Evolutionary conservation across 2,329 filamentous ascomycete genomes (phyloP).

Genomic region (Chrysoporthe deuterocubensis): DNA sequence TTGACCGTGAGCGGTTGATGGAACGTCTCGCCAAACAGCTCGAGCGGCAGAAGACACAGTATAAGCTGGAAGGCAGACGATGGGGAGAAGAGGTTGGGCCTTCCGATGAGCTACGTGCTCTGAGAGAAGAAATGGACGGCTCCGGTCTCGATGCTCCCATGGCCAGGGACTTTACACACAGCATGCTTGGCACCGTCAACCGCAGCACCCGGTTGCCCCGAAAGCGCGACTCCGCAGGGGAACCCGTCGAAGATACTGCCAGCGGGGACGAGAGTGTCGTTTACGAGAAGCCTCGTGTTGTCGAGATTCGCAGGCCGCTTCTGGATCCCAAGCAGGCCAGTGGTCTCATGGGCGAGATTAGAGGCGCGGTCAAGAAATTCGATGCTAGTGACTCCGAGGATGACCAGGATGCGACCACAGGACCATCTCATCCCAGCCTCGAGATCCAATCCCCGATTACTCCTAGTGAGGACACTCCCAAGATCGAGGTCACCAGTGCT

Average conservation of each 20-base stretch:
- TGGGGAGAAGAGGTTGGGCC: slow-evolving; percentile 84
- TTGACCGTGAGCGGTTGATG: slow-evolving; percentile 92
- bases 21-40: slow-evolving; percentile 92
- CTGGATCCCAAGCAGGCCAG: slow-evolving; percentile 67
- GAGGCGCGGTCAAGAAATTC: slow-evolving; percentile 73
- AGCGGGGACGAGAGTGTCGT: slow-evolving; percentile 61
- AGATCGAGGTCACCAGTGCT: slow-evolving; percentile 60
- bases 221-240: slow-evolving; percentile 36
- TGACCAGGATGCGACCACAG: slow-evolving; percentile 71
- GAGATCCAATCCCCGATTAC: slow-evolving; percentile 73
- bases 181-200: slow-evolving; percentile 73
- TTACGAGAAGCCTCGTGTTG: slow-evolving; percentile 78
- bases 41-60: slow-evolving; percentile 95
- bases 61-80: slow-evolving; percentile 90
- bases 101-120: slow-evolving; percentile 86
- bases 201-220: slow-evolving; percentile 58
- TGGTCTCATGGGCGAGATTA: slow-evolving; percentile 72
- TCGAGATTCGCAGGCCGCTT: slow-evolving; percentile 76
- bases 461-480: slow-evolving; percentile 65
- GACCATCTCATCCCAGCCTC: slow-evolving; percentile 74
- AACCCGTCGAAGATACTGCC: slow-evolving; percentile 50
- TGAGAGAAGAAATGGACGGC: slow-evolving; percentile 92
- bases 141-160: slow-evolving; percentile 49
- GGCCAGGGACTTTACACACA: slow-evolving; percentile 69
- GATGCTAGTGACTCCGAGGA: slow-evolving; percentile 76